phyloP scores from a whole-genome alignment of 805 yeast species.

The Zygosaccharomyces lentus region DNA sequence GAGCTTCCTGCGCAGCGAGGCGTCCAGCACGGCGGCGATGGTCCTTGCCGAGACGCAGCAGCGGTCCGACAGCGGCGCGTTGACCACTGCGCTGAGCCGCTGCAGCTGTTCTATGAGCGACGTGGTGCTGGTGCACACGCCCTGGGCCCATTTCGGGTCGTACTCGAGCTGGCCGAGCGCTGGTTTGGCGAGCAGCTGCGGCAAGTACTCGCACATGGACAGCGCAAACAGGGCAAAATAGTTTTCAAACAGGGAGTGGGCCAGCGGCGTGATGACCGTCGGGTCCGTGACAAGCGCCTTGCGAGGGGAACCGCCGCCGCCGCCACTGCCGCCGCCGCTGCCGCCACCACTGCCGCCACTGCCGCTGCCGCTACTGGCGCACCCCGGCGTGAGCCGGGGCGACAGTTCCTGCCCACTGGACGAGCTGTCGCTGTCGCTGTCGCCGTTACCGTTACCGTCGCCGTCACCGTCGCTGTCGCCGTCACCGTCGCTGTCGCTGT shows the following conservation, averaged over 20 bases:
- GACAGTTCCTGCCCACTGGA: slow-evolving; percentile 2
- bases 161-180: slow-evolving; percentile 27
- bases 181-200: slow-evolving; percentile 21
- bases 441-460: too few species aligned
- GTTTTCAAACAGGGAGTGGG: slow-evolving; percentile 26
- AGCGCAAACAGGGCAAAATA: slow-evolving; percentile 30
- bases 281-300: slow-evolving; percentile 21
- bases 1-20: slow-evolving; percentile 17
- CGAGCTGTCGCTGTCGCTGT: slow-evolving; percentile 1
- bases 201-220: slow-evolving; percentile 24
- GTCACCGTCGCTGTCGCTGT: too few species aligned
- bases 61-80: slow-evolving; percentile 21
- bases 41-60: slow-evolving; percentile 23
- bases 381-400: background rate
- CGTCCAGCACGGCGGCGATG: slow-evolving; percentile 22
- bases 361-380: background rate
- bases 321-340: background rate
- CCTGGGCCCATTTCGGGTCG: slow-evolving; percentile 27
- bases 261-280: slow-evolving; percentile 25
- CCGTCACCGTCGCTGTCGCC: too few species aligned
- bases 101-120: slow-evolving; percentile 29
- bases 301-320: background rate
- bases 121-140: slow-evolving; percentile 6
- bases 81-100: slow-evolving; percentile 23
- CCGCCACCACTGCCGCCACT: background rate